phyloP scores from a whole-genome alignment of 169 alveolate species.

The Theileria sp. region DNA sequence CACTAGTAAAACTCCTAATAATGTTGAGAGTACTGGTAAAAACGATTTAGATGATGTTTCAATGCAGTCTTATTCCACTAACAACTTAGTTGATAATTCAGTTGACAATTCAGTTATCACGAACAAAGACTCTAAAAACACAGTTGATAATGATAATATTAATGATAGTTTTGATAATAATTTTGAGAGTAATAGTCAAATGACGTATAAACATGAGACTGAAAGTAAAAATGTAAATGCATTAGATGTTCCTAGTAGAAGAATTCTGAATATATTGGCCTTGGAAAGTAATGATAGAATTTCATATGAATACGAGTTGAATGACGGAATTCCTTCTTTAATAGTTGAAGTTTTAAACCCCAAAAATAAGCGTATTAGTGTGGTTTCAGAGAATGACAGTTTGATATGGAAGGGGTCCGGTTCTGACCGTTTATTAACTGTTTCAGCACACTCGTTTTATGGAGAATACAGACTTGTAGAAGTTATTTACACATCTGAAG shows the following conservation, averaged over 20 bases:
- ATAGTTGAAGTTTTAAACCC: not conserved
- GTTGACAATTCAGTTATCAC: no score
- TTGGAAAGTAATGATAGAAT: not conserved
- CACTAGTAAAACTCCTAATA: not conserved
- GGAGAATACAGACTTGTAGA: slow-evolving; percentile 4
- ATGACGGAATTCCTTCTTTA: slow-evolving; percentile 5
- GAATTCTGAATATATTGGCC: not conserved
- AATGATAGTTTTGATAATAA: not conserved
- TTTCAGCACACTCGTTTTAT: not conserved
- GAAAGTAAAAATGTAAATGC: not conserved
- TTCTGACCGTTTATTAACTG: not conserved
- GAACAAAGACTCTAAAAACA: no score
- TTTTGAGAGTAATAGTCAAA: not conserved
- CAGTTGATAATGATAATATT: no score
- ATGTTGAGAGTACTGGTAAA: no score
- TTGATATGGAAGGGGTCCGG: not conserved
- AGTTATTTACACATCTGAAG: not conserved
- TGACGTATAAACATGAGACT: not conserved
- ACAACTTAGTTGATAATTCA: no score
- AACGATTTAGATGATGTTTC: no score
- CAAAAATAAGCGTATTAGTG: not conserved
- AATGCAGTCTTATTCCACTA: no score
- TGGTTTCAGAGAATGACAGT: not conserved
- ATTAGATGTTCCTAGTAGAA: not conserved
- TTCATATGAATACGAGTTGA: slow-evolving; percentile 1